A percentile compares a stretch with the other conserved stretches of the same genome.
phyloP scores from a whole-genome alignment of 129 eudicot species.

The Deinandra increscens region DNA sequence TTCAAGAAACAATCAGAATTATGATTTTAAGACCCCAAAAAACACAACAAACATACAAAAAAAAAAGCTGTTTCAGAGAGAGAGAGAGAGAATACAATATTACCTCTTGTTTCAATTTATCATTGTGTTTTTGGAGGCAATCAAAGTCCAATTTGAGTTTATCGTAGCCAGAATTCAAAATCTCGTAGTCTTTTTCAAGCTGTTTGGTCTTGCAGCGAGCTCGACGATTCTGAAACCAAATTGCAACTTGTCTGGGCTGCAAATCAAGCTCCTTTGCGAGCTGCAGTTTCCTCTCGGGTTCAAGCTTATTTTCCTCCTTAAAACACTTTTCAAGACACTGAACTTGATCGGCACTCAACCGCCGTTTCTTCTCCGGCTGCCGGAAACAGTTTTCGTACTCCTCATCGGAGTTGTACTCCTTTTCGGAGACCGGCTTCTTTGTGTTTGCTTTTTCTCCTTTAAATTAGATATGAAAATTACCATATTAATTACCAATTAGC shows the following conservation, averaged over 20 bases:
- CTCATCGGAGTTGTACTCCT: constrained; percentile 52
- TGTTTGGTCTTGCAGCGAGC: constrained; percentile 78
- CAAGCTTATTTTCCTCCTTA: constrained; percentile 81
- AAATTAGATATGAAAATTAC: constrained; percentile 8
- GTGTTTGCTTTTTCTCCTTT: constrained; percentile 33
- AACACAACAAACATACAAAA: too few relatives aligned
- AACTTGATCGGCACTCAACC: constrained; percentile 60
- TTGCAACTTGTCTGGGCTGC: constrained; percentile 88
- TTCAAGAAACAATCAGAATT: background rate
- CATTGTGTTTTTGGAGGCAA: constrained; percentile 53
- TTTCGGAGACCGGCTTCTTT: constrained; percentile 30
- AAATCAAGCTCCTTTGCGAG: constrained; percentile 78
- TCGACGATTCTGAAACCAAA: constrained; percentile 89
- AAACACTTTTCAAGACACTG: constrained; percentile 73
- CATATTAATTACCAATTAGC: too few relatives aligned
- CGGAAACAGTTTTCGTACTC: constrained; percentile 45
- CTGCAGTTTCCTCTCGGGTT: constrained; percentile 75
- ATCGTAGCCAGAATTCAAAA: constrained; percentile 60
- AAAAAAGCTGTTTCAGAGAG: too few relatives aligned
- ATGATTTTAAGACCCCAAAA: too few relatives aligned
- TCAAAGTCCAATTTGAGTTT: constrained; percentile 61
- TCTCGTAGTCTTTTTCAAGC: constrained; percentile 70
- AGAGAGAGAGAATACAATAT: background rate
- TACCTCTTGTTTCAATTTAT: constrained; percentile 64
- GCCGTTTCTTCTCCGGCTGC: constrained; percentile 72